Base-by-base conservation (phyloP, 2,329 filamentous ascomycete species). In the Diaporthe eres region DNA sequence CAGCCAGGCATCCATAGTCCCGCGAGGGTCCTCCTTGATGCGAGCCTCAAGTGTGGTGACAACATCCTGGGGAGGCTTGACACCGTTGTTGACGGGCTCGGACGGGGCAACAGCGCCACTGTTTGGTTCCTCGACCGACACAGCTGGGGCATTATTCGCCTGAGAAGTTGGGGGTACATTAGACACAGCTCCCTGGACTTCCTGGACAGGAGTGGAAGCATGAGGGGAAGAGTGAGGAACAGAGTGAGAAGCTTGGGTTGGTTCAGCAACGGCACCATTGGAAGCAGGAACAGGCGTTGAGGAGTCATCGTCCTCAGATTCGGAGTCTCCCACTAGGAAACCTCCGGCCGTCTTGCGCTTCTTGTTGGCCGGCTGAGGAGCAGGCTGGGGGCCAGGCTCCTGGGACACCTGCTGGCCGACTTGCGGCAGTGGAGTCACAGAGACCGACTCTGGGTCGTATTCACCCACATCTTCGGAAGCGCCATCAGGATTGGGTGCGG, bases 1-100 rank as follows among this genome's bases (percentile, higher is more conserved):
- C 80, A 97, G 87, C 97, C 97, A 99, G 44, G 96, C 95, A 83
- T 97, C 94, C 84, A 97, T 91, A 80, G 98, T 96, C 81, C 96
- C 97, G 80, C 95, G 94, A 22, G 96, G 94, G 82, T 99, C 97
- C 81, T 98, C 94, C 82, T 94, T 93, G 83, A 98, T 94, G 82
- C 96, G 93, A 83, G 97, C 94, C 87, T 99, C 96, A 81, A 98
- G 89, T 57, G 63, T 68, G 28, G 74, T 77, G 75, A 77, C 74
- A 25, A 75, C 55, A 75, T 77, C 76, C 53, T 77, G 67, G 22
- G 71, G 74, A 22, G 63, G 39, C 31, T 71, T 42, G 76, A 96
- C 91, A 75, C 93, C 92, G 80, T 96, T 89, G 78, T 90, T 91
- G 85, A 98, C 94, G 85, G 93, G 90, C 19, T 47, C 51, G 75